phyloP scores from a whole-genome alignment of 768 basidiomycete species.

The Boletus sensibilis region DNA sequence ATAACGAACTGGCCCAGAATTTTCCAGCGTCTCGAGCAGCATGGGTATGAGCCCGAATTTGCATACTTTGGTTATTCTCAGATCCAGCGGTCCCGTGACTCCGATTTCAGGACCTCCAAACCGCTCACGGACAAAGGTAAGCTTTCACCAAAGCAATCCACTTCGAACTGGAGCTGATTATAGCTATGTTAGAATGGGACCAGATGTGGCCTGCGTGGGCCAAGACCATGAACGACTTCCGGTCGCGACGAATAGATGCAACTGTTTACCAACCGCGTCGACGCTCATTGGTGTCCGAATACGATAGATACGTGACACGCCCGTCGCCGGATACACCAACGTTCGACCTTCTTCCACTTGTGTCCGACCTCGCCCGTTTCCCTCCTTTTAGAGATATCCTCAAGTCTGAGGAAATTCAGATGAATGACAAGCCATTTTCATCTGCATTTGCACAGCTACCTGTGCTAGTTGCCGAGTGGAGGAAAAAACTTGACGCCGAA shows the following conservation, averaged over 20 bases:
- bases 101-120: slow-evolving; percentile 1
- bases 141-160: no score
- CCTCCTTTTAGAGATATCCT: slow-evolving; percentile 8
- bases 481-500: not conserved
- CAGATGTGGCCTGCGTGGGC: slow-evolving; percentile 1
- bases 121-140: slow-evolving; percentile 11
- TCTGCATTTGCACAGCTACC: not conserved
- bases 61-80: not conserved
- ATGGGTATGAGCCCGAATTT: slow-evolving; percentile 10
- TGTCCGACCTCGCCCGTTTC: slow-evolving; percentile 5
- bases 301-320: not conserved
- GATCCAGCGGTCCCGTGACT: not conserved
- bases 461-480: not conserved
- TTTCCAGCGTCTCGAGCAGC: not conserved
- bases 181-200: slow-evolving; percentile 9
- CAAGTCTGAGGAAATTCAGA: not conserved
- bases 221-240: not conserved
- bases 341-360: slow-evolving; percentile 9
- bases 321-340: not conserved
- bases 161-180: not conserved
- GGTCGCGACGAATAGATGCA: not conserved
- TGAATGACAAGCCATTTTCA: not conserved
- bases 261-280: not conserved
- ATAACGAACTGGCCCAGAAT: not conserved
- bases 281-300: not conserved